Base-by-base conservation (phyloP, 140 eudicot genomes). In the Ambrosia hybrid region DNA sequence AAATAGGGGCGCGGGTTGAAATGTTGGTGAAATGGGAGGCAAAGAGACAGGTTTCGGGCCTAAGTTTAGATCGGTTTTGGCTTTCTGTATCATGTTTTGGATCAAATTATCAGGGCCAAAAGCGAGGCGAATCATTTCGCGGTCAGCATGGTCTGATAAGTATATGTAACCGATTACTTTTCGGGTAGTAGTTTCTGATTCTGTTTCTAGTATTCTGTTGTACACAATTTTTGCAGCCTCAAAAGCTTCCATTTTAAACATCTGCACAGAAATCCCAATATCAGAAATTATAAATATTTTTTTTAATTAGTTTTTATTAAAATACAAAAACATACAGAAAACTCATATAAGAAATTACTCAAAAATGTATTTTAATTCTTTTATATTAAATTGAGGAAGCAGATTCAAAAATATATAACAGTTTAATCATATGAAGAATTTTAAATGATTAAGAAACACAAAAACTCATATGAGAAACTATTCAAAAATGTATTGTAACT, bases 41-140 rank as follows among this genome's bases (percentile, higher is more conserved):
- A 87, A 79, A 67, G 68, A 67, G 39, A 63, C 58, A 9, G 85
- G 78, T 46, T 78, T 63, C 3, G 84, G 57, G 69, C 68, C 33
- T 5, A 83, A 77, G n/a, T 65, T 66, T 11, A 79, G 81, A 1
- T 85, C 78, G 33, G 34, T 37, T 81, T 85, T 90, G 48, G 86
- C 83, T 55, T 81, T 77, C 34, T 81, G 79, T 21, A 87, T 82
- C 45, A 81, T 51, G 76, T 48, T 74, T 62, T 80, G 80, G 71
- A 87, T 77, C 37, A 82, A 38, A 33, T 48, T 67, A 59, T 87
- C 92, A 1, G 97, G 90, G 9, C 87, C 88, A 41, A 79, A 76
- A 39, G 95, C 95, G 21, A 87, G 74, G 0, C 92, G 76, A 6
- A 88, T 84, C 88, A 91, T 72, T 57, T 90, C 90, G 0, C 75